A percentile compares a stretch with the other conserved stretches of the same genome.
phyloP scores from a whole-genome alignment of 805 yeast species.

The Teunomyces funiuensis region DNA sequence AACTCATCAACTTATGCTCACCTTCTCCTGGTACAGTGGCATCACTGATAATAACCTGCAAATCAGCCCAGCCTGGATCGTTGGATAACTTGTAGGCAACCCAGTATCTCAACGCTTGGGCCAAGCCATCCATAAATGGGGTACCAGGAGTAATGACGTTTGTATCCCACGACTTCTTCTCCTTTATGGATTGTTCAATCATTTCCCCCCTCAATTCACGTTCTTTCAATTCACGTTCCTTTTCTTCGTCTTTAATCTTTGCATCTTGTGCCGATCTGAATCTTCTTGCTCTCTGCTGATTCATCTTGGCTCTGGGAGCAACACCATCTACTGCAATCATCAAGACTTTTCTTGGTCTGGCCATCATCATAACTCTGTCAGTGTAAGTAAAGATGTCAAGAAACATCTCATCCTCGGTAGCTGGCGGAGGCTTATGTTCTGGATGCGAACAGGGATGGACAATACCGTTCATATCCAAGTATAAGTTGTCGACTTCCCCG shows the following conservation, averaged over 20 bases:
- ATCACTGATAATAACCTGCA: constrained; percentile 89
- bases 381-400: constrained; percentile 90
- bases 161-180: constrained; percentile 86
- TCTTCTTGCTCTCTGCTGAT: constrained; percentile 92
- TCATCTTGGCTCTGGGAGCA: constrained; percentile 98
- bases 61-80: constrained; percentile 91
- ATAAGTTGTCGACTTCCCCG: constrained; percentile 92
- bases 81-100: constrained; percentile 80
- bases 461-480: constrained; percentile 97
- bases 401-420: constrained; percentile 95
- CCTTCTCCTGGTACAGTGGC: constrained; percentile 99
- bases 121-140: constrained; percentile 91
- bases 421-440: constrained; percentile 93
- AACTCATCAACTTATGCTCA: constrained; percentile 97
- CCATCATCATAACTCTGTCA: constrained; percentile 87
- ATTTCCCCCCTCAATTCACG: constrained; percentile 65
- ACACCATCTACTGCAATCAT: constrained; percentile 99
- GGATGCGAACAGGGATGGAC: constrained; percentile 99
- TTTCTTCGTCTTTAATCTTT: constrained; percentile 68
- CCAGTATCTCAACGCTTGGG: constrained; percentile 84
- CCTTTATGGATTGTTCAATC: constrained; percentile 73
- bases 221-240: constrained; percentile 57
- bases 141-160: constrained; percentile 99
- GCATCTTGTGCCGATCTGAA: constrained; percentile 93
- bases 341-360: constrained; percentile 88